These are phyloP conservation scores for Strigomonas culicis DNA, from an alignment of 208 protist genomes.

Conservation along the genomic window DNA sequence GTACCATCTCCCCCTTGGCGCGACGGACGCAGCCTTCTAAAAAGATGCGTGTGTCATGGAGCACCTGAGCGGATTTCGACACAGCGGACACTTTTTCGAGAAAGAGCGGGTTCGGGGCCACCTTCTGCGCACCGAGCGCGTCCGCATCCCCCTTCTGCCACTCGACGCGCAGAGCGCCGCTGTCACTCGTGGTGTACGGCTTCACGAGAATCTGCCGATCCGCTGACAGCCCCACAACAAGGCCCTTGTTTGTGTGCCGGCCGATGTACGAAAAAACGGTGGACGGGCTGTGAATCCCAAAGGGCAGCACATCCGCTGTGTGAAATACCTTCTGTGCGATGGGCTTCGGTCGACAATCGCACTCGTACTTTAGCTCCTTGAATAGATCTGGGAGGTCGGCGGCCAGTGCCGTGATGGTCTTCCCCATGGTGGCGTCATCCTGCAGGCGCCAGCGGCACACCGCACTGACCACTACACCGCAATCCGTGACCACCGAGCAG, in stretches of 20 bases:
- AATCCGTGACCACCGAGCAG: slow-evolving; percentile 30
- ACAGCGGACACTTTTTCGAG: too few species aligned
- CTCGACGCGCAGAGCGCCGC: too few species aligned
- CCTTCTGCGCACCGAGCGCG: too few species aligned
- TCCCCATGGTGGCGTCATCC: not conserved
- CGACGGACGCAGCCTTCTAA: too few species aligned
- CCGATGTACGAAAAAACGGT: slow-evolving; percentile 50
- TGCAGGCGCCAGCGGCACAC: too few species aligned
- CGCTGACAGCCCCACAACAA: slow-evolving; percentile 35
- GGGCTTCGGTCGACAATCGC: slow-evolving; percentile 18
- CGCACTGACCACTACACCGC: slow-evolving; percentile 40
- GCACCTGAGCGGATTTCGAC: too few species aligned
- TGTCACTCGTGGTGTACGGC: too few species aligned
- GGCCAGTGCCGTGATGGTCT: not conserved
- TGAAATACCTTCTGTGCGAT: slow-evolving; percentile 46
- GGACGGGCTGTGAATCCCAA: slow-evolving; percentile 37
- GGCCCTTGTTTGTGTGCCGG: slow-evolving; percentile 51
- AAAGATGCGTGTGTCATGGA: too few species aligned
- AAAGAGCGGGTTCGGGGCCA: too few species aligned
- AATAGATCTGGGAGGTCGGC: not conserved
- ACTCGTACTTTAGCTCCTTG: slow-evolving; percentile 30
- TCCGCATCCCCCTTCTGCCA: too few species aligned
- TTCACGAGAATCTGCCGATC: too few species aligned
- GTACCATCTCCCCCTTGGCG: too few species aligned
- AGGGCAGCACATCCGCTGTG: slow-evolving; percentile 56